These are phyloP conservation scores for Wolfiporia cocos DNA, from an alignment of 1,284 basidiomycete species.

Conservation along the genomic window DNA sequence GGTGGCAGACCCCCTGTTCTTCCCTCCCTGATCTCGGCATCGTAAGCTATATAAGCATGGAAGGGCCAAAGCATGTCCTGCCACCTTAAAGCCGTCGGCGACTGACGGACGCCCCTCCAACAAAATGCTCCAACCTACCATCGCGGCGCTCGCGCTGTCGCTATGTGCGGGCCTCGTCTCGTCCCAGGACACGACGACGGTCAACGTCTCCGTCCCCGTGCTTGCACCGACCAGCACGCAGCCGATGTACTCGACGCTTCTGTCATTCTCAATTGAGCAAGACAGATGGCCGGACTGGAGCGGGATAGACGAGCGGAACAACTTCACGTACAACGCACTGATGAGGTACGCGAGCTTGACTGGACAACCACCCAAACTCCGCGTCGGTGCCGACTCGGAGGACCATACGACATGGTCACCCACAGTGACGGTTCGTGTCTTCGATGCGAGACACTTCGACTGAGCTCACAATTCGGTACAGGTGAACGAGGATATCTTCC, in stretches of 20 bases:
- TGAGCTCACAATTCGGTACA: background rate
- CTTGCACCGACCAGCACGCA: conserved; percentile 17
- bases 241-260: conserved; percentile 28
- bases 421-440: conserved; percentile 35
- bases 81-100: too few species aligned
- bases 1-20: too few species aligned
- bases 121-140: too few species aligned
- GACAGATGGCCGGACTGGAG: conserved; percentile 63
- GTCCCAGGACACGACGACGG: conserved; percentile 6
- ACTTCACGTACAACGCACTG: conserved; percentile 52
- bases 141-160: background rate
- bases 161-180: background rate
- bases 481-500: conserved; percentile 32
- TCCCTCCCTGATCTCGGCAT: too few species aligned
- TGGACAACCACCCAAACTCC: conserved; percentile 48
- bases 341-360: conserved; percentile 49
- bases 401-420: conserved; percentile 52
- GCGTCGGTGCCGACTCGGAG: conserved; percentile 60
- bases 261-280: conserved; percentile 66
- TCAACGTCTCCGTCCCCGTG: conserved; percentile 21
- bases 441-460: background rate
- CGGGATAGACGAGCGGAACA: conserved; percentile 41
- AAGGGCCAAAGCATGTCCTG: too few species aligned
- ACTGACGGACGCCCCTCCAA: too few species aligned
- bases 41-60: too few species aligned